Percentiles rank a stretch among this genome's conserved stretches.
phyloP scores from a whole-genome alignment of 257 asterid genomes.

The Lycium barbarum region DNA sequence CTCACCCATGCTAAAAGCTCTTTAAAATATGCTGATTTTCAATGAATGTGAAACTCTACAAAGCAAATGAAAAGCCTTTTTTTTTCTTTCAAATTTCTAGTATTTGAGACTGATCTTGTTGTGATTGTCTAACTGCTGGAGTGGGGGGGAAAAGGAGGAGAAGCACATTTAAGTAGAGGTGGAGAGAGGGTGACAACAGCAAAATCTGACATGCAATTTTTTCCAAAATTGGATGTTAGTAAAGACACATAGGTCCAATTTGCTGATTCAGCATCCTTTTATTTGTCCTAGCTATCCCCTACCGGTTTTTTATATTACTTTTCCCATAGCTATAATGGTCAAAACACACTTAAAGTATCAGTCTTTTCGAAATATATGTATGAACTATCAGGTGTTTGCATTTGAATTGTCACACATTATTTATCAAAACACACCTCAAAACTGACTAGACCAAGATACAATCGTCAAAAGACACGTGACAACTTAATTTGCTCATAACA shows the following conservation, averaged over 20 bases:
- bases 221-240: too few species aligned
- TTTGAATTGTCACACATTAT: not conserved
- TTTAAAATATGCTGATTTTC: not conserved
- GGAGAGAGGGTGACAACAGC: not conserved
- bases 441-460: too few species aligned
- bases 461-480: too few species aligned
- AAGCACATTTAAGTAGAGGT: not conserved
- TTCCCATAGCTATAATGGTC: not conserved
- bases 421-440: too few species aligned
- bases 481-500: too few species aligned
- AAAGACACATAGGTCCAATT: not conserved
- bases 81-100: not conserved
- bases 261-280: not conserved
- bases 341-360: too few species aligned
- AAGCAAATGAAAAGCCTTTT: not conserved
- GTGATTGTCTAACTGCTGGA: not conserved
- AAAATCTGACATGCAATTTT: not conserved
- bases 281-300: constrained; percentile 2
- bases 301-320: not conserved
- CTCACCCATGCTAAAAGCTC: not conserved
- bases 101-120: not conserved
- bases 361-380: too few species aligned
- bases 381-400: too few species aligned
- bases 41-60: not conserved
- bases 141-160: not conserved